Evolutionary conservation across 176 grass and related monocot genomes (phyloP).

Genomic region (Rhynchospora breviuscula): DNA sequence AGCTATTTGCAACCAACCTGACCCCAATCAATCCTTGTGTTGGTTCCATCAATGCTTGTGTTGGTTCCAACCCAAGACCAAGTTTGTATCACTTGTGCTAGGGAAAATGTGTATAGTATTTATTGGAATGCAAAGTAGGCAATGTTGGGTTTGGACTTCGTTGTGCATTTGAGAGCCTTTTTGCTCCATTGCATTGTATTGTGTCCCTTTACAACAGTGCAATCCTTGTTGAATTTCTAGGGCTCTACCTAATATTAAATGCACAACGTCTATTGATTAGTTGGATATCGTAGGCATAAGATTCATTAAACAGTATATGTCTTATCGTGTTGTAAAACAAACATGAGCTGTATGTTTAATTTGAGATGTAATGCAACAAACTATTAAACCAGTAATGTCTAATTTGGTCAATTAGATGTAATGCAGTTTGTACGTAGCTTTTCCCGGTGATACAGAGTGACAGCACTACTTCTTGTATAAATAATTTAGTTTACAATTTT

Average conservation of each 20-base stretch:
- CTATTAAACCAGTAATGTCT: too few relatives aligned
- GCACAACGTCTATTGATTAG: neutral
- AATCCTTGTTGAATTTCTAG: neutral
- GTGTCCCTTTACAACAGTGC: neutral
- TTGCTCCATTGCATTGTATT: neutral
- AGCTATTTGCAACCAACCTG: slow-evolving; percentile 16
- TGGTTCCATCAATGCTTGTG: slow-evolving; percentile 6
- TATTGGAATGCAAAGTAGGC: neutral
- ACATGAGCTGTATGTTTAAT: neutral
- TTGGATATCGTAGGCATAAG: slow-evolving; percentile 1
- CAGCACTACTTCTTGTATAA: neutral
- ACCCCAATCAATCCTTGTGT: slow-evolving; percentile 12
- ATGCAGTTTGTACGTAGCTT: too few relatives aligned
- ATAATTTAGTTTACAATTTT: neutral
- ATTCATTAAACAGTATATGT: neutral
- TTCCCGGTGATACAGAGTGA: neutral
- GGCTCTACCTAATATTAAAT: slow-evolving; percentile 7
- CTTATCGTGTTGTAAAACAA: neutral
- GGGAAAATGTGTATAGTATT: neutral
- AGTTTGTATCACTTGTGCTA: neutral
- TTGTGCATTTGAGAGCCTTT: too few relatives aligned
- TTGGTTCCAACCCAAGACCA: neutral
- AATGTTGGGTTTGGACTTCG: neutral
- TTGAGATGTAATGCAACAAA: neutral
- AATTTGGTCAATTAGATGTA: too few relatives aligned